Evolutionary conservation across 2,329 filamentous ascomycete species (phyloP).

Genomic region (Ascochyta lentis): DNA sequence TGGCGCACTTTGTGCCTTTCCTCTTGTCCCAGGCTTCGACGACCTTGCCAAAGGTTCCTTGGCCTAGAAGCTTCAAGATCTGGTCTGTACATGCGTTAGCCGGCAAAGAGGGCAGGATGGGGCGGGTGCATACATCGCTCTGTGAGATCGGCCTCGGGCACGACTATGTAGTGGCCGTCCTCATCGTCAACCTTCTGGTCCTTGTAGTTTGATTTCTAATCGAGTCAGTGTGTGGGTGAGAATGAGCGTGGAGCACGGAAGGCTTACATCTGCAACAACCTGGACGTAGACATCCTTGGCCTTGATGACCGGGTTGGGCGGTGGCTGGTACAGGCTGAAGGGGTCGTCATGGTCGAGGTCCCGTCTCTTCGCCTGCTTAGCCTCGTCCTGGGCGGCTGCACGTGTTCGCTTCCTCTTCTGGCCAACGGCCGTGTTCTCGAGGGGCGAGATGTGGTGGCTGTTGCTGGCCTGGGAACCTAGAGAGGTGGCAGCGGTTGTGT

Average conservation of each 20-base stretch:
- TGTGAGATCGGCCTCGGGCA: conserved; percentile 83
- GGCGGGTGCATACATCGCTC: conserved; percentile 74
- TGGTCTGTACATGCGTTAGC: conserved; percentile 66
- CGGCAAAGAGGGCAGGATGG: not conserved
- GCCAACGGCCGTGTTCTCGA: conserved; percentile 71
- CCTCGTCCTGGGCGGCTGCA: conserved; percentile 81
- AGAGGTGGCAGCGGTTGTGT: conserved; percentile 90
- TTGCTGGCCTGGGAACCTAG: conserved; percentile 71
- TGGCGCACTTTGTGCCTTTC: conserved; percentile 81
- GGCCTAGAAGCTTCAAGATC: conserved; percentile 87
- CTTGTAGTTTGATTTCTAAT: conserved; percentile 55
- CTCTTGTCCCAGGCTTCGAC: conserved; percentile 87
- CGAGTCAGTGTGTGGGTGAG: conserved; percentile 28
- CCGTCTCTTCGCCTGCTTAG: conserved; percentile 68
- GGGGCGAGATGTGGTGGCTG: conserved; percentile 64
- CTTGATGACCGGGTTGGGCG: conserved; percentile 88
- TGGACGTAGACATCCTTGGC: conserved; percentile 70
- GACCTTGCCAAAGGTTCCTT: conserved; percentile 98
- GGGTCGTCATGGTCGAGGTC: conserved; percentile 77
- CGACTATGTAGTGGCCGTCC: conserved; percentile 95
- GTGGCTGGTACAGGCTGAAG: conserved; percentile 82
- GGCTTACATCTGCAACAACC: conserved; percentile 64
- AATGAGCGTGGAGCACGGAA: not conserved
- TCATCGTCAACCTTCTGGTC: conserved; percentile 88
- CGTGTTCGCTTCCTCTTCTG: conserved; percentile 91